phyloP scores from a whole-genome alignment of 2,329 filamentous ascomycete genomes.

The Scedosporium dehoogii region DNA sequence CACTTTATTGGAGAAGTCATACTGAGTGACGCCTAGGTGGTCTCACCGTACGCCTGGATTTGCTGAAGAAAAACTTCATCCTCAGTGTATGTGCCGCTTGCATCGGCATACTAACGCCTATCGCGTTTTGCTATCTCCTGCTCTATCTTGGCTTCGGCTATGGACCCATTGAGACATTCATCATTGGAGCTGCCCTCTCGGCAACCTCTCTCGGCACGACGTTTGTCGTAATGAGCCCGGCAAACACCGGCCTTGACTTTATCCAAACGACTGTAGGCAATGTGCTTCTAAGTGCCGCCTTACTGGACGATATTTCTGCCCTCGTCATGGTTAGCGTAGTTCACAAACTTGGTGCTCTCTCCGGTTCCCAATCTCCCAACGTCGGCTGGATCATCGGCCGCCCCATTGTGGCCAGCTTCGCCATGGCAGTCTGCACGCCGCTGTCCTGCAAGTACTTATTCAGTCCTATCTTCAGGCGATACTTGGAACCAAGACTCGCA shows the following conservation, averaged over 20 bases:
- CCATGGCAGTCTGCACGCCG: constrained; percentile 23
- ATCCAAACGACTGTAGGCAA: constrained; percentile 31
- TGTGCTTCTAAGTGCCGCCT: constrained; percentile 33
- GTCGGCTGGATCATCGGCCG: constrained; percentile 26
- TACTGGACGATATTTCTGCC: constrained; percentile 35
- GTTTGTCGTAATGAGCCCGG: constrained; percentile 21
- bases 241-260: constrained; percentile 24
- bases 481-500: constrained; percentile 22
- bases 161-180: constrained; percentile 15
- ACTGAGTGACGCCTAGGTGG: constrained; percentile 18
- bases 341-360: constrained; percentile 14
- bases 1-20: background rate
- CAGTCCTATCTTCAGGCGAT: constrained; percentile 23
- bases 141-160: constrained; percentile 33
- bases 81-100: constrained; percentile 30
- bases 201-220: constrained; percentile 24
- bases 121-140: constrained; percentile 31
- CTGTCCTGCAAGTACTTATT: constrained; percentile 26
- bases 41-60: constrained; percentile 32
- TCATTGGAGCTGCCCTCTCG: constrained; percentile 20
- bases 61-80: constrained; percentile 32
- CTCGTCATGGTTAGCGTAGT: constrained; percentile 25
- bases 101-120: constrained; percentile 34
- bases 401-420: constrained; percentile 25
- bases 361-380: constrained; percentile 13